phyloP scores from a whole-genome alignment of 495 filamentous ascomycete species.

The Platismatia glauca region DNA sequence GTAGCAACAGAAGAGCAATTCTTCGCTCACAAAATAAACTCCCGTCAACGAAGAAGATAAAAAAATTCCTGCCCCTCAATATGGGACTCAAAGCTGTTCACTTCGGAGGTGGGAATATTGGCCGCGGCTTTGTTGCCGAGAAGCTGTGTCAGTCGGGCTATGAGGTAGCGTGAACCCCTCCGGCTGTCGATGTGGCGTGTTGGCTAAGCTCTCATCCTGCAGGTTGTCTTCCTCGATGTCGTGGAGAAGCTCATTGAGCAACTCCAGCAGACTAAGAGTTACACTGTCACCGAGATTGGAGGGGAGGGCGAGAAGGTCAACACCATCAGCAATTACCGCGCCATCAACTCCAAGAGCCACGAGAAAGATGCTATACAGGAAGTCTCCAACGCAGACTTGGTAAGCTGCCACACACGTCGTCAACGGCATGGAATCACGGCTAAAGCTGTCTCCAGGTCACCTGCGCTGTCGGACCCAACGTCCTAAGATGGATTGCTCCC shows the following conservation, averaged over 20 bases:
- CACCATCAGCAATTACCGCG: constrained; percentile 85
- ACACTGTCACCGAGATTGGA: constrained; percentile 90
- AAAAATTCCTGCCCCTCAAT: background rate
- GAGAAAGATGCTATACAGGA: constrained; percentile 71
- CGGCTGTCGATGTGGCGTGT: background rate
- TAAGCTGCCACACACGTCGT: constrained; percentile 2
- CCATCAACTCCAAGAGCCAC: constrained; percentile 85
- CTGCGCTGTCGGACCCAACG: constrained; percentile 90
- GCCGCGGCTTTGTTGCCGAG: constrained; percentile 57
- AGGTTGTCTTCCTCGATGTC: constrained; percentile 94
- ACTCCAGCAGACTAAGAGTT: constrained; percentile 64
- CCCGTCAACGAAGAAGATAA: background rate
- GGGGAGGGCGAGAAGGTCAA: constrained; percentile 71
- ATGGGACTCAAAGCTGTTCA: constrained; percentile 79
- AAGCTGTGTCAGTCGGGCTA: constrained; percentile 68
- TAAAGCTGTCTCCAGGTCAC: constrained; percentile 44
- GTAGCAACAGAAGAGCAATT: background rate
- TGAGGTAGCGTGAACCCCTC: constrained; percentile 14
- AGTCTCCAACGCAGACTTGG: constrained; percentile 75
- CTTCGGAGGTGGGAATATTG: constrained; percentile 92
- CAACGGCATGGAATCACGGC: background rate
- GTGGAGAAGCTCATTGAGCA: constrained; percentile 67
- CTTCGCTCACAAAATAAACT: background rate
- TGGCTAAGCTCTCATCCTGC: background rate
- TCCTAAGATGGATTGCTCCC: constrained; percentile 91